Base-by-base conservation (phyloP, 78 protist genomes). In the Dictyostelium purpureum region DNA sequence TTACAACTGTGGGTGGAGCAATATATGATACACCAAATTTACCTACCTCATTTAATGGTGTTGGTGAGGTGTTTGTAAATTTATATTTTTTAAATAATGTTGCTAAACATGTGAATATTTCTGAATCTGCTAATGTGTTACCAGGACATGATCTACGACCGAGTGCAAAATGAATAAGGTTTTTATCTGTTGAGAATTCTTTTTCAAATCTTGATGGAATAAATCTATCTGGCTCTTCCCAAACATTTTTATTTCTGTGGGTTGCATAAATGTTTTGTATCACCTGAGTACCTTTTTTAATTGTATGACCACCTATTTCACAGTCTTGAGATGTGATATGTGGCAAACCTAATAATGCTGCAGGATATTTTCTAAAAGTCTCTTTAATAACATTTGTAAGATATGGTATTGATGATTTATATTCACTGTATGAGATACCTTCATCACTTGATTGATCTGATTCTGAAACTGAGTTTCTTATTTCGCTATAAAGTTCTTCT, bases 141-240 rank as follows among this genome's bases (percentile, higher is more conserved):
- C 79, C 79, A 47, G 43, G 21, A 71, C 90, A 83, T 28, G 38
- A 21, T 42, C 90, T 47, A 26, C 37, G 19, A 37, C 90, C 90
- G 21, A 69, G 10, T 28, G 24, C 45, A 38, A 38, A 69, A 9
- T 0, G 47, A 18, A 6, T n/a, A 28, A 63, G 18, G n/a, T n/a
- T 24, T 63, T 63, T 18, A 7, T 6, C 3, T 28, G 31, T 6
- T 6, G n/a, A n/a, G n/a, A 51, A 4, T 6, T 45, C 66, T 6
- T 2, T 2, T 18, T 65, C 2, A 67, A 85, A 85, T 81, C 90
- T 83, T 18, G 49, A 63, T 14, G 90, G 90, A 14, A 33, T 71
- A 19, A 71, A 83, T 24, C 56, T 10, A 4, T 42, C 6, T 24
- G 90, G 90, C 0, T 38, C 6, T 0, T 24, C 45, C 65, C 35